These are phyloP conservation scores for Penicillium cosmopolitanum DNA, from an alignment of 495 filamentous ascomycete genomes.

Conservation along the genomic window DNA sequence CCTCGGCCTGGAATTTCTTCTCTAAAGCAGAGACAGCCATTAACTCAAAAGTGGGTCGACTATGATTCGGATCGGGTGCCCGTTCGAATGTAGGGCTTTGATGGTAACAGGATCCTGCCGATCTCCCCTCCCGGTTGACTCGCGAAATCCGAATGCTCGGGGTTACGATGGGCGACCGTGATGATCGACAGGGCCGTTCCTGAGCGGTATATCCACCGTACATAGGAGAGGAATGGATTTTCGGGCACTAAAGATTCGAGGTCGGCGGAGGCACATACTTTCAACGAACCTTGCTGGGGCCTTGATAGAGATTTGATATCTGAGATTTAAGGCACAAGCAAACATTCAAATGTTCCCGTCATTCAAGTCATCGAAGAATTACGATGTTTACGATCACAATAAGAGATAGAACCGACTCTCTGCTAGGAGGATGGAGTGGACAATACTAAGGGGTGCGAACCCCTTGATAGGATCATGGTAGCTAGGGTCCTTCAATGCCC, in stretches of 20 bases:
- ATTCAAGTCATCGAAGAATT: background rate
- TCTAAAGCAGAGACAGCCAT: background rate
- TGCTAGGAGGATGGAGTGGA: background rate
- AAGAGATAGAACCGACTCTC: background rate
- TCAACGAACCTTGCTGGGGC: background rate
- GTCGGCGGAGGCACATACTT: slow-evolving; percentile 3
- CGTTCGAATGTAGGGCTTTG: slow-evolving; percentile 4
- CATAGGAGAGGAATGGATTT: slow-evolving; percentile 19
- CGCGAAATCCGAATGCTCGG: background rate
- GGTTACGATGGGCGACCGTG: slow-evolving; percentile 21
- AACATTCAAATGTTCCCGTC: background rate
- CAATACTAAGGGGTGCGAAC: too few relatives aligned
- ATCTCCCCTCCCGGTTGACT: slow-evolving; percentile 6
- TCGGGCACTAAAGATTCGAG: background rate
- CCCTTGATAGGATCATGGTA: too few relatives aligned
- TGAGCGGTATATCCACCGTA: background rate
- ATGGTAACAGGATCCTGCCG: slow-evolving; percentile 5
- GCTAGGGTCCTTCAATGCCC: too few relatives aligned
- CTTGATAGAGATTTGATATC: background rate
- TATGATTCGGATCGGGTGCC: background rate
- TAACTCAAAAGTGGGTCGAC: background rate
- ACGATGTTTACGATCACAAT: background rate
- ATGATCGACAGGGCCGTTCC: slow-evolving; percentile 15
- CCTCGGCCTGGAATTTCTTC: background rate
- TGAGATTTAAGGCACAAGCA: background rate